Evolutionary conservation across 1,139 yeast species (phyloP).

Genomic region (Sugiyamaella grinbergsii): DNA sequence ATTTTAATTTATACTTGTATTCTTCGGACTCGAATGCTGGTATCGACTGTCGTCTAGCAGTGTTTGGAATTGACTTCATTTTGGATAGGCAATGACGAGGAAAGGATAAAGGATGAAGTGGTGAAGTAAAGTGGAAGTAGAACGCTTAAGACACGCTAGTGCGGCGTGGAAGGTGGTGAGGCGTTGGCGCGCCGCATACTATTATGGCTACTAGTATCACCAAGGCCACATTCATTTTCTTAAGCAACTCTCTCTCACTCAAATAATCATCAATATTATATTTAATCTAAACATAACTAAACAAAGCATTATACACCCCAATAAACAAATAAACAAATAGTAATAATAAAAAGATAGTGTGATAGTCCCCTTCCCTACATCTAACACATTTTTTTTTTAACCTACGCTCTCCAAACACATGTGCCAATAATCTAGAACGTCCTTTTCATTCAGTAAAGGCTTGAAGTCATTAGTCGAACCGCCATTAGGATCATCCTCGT

Average conservation of each 20-base stretch:
- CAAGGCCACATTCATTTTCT: no score
- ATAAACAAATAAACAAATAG: neutral
- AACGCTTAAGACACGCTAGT: no score
- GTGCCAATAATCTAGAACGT: slow-evolving; percentile 19
- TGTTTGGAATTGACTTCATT: slow-evolving; percentile 6
- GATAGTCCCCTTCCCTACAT: no score
- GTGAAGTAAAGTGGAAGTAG: neutral
- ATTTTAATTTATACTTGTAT: slow-evolving; percentile 54
- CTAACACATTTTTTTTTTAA: neutral
- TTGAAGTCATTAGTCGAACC: neutral
- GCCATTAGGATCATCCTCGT: slow-evolving; percentile 3
- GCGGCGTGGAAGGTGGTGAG: no score
- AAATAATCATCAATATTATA: no score
- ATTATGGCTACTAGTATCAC: no score
- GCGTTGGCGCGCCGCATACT: no score
- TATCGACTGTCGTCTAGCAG: neutral
- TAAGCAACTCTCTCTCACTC: no score
- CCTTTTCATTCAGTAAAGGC: slow-evolving; percentile 12
- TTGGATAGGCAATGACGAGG: neutral
- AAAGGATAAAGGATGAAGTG: neutral
- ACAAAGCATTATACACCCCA: neutral
- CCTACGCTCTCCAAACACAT: slow-evolving; percentile 17
- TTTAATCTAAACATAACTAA: no score
- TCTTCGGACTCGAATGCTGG: slow-evolving; percentile 31
- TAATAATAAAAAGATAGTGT: neutral